phyloP scores from a whole-genome alignment of 495 filamentous ascomycete genomes.

The Daldinia loculata region DNA sequence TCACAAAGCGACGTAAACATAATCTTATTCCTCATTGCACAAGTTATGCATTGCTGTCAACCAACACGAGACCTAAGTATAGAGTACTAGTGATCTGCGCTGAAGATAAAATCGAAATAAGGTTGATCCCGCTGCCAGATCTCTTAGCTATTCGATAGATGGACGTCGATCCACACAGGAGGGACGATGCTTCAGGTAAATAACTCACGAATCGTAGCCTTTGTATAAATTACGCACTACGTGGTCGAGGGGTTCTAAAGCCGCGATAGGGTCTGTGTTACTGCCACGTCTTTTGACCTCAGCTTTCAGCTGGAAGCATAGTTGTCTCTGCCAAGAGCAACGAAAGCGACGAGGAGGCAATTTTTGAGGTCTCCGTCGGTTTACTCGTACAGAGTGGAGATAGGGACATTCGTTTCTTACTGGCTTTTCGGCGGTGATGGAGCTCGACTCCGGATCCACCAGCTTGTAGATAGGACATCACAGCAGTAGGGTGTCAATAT shows the following conservation, averaged over 20 bases:
- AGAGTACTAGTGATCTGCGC: not conserved
- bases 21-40: not conserved
- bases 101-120: conserved; percentile 9
- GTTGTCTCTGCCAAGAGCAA: not conserved
- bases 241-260: conserved; percentile 9
- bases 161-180: conserved; percentile 12
- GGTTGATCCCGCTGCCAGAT: conserved; percentile 16
- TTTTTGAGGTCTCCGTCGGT: not conserved
- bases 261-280: conserved; percentile 11
- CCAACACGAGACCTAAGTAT: conserved; percentile 12
- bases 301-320: conserved; percentile 3
- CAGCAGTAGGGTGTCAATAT: not conserved
- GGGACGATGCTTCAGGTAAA: not conserved
- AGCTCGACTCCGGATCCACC: not conserved
- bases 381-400: not conserved
- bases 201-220: not conserved
- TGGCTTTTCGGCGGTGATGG: not conserved
- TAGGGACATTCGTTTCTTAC: not conserved
- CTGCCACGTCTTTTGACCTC: conserved; percentile 14
- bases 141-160: conserved; percentile 3
- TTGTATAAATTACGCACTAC: conserved; percentile 16
- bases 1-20: not conserved
- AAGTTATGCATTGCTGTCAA: not conserved
- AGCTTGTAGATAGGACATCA: not conserved
- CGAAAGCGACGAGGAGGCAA: not conserved